A percentile compares a stretch with the other conserved stretches of the same genome.
These are phyloP conservation scores for Eucalyptus marginata DNA, from an alignment of 345 rosid species.

Conservation along the genomic window DNA sequence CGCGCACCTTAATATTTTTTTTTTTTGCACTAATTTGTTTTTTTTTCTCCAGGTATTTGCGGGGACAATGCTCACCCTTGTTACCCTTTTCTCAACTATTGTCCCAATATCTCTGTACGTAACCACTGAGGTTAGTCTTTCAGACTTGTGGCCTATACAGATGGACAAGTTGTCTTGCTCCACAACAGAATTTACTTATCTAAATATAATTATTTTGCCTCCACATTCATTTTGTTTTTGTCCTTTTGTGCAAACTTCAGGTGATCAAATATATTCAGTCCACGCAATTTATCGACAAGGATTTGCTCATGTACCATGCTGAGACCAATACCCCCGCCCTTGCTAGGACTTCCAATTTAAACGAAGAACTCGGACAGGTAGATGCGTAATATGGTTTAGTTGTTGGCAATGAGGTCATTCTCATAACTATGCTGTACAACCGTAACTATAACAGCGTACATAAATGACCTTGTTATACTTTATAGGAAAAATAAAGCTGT, in stretches of 20 bases:
- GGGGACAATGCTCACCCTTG: constrained; percentile 70
- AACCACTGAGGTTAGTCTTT: constrained; percentile 70
- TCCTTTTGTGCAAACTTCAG: constrained; percentile 21
- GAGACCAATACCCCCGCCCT: constrained; percentile 88
- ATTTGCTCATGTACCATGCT: constrained; percentile 80
- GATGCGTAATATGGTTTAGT: neutral
- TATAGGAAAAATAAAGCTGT: too few relatives aligned
- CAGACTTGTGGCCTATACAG: neutral
- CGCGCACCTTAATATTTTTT: neutral
- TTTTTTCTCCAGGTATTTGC: constrained; percentile 54
- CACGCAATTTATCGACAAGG: constrained; percentile 92
- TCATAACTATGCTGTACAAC: neutral
- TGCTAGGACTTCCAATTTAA: constrained; percentile 94
- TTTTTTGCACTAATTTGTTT: neutral
- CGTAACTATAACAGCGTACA: neutral
- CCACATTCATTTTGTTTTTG: neutral
- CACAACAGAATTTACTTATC: neutral
- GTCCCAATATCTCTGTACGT: constrained; percentile 96
- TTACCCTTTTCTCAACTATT: constrained; percentile 87
- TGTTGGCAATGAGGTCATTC: neutral
- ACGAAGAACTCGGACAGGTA: constrained; percentile 99
- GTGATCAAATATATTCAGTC: constrained; percentile 94
- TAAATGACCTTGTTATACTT: neutral
- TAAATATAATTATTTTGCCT: neutral
- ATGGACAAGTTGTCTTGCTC: neutral